phyloP scores from a whole-genome alignment of 208 protist species.

The Leishmania lainsoni region DNA sequence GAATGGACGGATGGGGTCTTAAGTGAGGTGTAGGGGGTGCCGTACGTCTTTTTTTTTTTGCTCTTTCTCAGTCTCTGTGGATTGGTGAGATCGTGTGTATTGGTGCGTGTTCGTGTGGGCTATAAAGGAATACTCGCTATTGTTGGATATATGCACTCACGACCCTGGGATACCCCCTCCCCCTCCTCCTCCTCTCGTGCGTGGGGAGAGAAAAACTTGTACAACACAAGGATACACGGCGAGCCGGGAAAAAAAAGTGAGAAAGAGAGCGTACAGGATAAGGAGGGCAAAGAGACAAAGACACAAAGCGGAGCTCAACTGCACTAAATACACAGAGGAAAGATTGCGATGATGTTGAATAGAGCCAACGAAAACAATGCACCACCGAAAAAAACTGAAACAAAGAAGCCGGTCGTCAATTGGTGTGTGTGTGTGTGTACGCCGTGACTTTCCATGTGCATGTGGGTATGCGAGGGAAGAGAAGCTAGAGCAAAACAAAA shows the following conservation, averaged over 20 bases:
- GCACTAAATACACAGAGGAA: background rate
- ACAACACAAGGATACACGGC: background rate
- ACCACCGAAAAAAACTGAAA: background rate
- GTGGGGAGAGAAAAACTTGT: background rate
- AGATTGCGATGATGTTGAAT: background rate
- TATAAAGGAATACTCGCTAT: too few species aligned
- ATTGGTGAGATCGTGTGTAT: background rate
- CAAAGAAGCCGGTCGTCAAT: background rate
- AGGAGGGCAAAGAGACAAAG: background rate
- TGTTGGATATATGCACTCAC: too few species aligned
- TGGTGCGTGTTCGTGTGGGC: background rate
- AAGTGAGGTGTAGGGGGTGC: background rate
- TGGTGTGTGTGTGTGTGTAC: background rate
- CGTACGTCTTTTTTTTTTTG: background rate
- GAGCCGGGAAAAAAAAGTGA: background rate
- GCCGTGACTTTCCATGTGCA: background rate
- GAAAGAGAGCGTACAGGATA: background rate
- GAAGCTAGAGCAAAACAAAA: background rate
- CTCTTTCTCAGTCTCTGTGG: background rate
- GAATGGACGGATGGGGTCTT: background rate
- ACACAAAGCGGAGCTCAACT: background rate
- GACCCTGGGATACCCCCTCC: too few species aligned
- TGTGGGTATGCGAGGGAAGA: background rate
- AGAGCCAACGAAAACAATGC: background rate
- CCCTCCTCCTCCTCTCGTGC: background rate